A percentile compares a stretch with the other conserved stretches of the same genome.
phyloP scores from a whole-genome alignment of 495 filamentous ascomycete genomes.

The Tuber melanosporum region DNA sequence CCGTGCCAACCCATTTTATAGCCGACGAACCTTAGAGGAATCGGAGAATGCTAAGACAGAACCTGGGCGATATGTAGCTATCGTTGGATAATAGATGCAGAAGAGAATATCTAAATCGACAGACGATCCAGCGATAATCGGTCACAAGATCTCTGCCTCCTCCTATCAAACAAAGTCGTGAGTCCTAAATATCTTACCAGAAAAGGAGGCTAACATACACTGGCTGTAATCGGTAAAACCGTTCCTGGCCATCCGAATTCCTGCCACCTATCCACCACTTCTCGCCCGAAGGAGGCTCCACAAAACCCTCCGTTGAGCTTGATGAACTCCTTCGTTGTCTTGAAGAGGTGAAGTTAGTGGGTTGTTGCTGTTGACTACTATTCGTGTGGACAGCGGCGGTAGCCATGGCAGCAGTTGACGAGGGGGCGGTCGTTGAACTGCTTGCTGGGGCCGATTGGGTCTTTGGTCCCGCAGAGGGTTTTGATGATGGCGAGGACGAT shows the following conservation, averaged over 20 bases:
- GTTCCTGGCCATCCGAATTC: constrained; percentile 63
- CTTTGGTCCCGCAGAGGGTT: constrained; percentile 38
- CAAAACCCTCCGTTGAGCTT: constrained; percentile 55
- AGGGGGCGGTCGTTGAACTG: constrained; percentile 20
- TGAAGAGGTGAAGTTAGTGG: constrained; percentile 33
- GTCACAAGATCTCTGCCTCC: constrained; percentile 41
- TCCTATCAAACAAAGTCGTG: constrained; percentile 13
- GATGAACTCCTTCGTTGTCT: constrained; percentile 55
- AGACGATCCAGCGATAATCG: constrained; percentile 40
- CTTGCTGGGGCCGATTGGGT: constrained; percentile 39
- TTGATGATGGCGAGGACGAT: constrained; percentile 46
- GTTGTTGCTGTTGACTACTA: constrained; percentile 35
- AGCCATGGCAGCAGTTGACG: constrained; percentile 34
- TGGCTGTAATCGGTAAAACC: constrained; percentile 54
- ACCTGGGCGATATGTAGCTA: background rate
- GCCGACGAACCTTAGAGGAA: background rate
- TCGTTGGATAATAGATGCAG: background rate
- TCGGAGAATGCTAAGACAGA: background rate
- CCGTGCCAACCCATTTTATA: background rate
- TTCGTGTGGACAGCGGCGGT: constrained; percentile 31
- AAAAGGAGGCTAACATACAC: constrained; percentile 33
- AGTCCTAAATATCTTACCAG: background rate
- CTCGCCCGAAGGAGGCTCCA: constrained; percentile 57
- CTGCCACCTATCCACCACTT: constrained; percentile 72
- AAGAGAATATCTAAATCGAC: constrained; percentile 28